Conservation (phyloP, 129 eudicot genomes). For the Sambucus nigra region DNA sequence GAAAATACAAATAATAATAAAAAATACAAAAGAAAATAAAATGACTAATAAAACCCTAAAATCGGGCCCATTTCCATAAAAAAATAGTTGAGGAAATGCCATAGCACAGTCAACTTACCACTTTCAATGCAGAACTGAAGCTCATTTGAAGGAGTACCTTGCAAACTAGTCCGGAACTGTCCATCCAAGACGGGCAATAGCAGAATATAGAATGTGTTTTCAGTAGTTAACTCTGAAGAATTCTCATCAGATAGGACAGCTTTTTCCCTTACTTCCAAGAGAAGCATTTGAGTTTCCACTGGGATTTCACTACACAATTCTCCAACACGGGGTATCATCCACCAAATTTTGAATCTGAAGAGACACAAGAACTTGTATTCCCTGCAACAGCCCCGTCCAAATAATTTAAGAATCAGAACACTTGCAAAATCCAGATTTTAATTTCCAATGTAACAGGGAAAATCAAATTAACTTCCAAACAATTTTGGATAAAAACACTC, state of each 20-base stretch:
- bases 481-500: too few species aligned
- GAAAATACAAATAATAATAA: background rate
- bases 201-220: constrained; percentile 18
- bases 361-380: constrained; percentile 31
- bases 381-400: constrained; percentile 17
- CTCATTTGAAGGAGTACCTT: constrained; percentile 29
- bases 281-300: constrained; percentile 35
- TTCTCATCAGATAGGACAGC: constrained; percentile 7
- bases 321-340: constrained; percentile 48
- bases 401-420: background rate
- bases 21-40: too few species aligned
- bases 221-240: background rate
- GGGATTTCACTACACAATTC: constrained; percentile 27
- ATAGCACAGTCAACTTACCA: constrained; percentile 17
- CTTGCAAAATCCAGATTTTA: too few species aligned
- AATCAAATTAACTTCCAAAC: too few species aligned
- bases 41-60: too few species aligned
- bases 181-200: constrained; percentile 39
- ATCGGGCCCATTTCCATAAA: too few species aligned
- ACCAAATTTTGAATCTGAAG: constrained; percentile 36
- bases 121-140: constrained; percentile 42
- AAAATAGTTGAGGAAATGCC: too few species aligned
- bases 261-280: constrained; percentile 25
- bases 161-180: constrained; percentile 27
- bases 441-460: too few species aligned